Percentiles rank a stretch among this genome's conserved stretches.
phyloP scores from a whole-genome alignment of 2,329 filamentous ascomycete genomes.

The Sclerotinia glacialis region DNA sequence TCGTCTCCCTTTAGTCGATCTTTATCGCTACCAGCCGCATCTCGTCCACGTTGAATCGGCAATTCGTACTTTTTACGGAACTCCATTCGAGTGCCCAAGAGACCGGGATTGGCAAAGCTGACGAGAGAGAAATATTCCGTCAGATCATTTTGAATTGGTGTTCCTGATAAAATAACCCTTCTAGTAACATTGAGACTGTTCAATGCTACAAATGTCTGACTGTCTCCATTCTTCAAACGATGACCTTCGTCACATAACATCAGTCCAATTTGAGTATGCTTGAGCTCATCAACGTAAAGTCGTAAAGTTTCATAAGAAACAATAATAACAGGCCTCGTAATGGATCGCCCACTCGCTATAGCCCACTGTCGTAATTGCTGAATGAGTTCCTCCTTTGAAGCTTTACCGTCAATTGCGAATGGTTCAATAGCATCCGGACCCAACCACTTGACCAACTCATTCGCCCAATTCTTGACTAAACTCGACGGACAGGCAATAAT shows the following conservation, averaged over 20 bases:
- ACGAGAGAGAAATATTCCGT: slow-evolving; percentile 96
- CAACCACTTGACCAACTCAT: slow-evolving; percentile 95
- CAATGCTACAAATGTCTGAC: slow-evolving; percentile 87
- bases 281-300: slow-evolving; percentile 85
- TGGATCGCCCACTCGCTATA: slow-evolving; percentile 78
- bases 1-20: slow-evolving; percentile 82
- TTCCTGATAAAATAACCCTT: slow-evolving; percentile 92
- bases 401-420: slow-evolving; percentile 96
- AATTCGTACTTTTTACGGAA: slow-evolving; percentile 94
- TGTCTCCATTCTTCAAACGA: slow-evolving; percentile 93
- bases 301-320: slow-evolving; percentile 96
- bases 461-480: slow-evolving; percentile 96
- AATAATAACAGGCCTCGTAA: slow-evolving; percentile 74
- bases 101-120: slow-evolving; percentile 91
- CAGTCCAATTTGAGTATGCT: slow-evolving; percentile 83
- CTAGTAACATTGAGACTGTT: slow-evolving; percentile 87
- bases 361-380: slow-evolving; percentile 93
- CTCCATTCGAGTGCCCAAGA: slow-evolving; percentile 83
- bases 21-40: slow-evolving; percentile 81
- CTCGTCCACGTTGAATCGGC: slow-evolving; percentile 85
- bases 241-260: slow-evolving; percentile 97
- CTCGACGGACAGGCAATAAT: slow-evolving; percentile 96
- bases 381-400: slow-evolving; percentile 87
- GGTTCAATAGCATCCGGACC: slow-evolving; percentile 86
- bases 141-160: slow-evolving; percentile 97